Evolutionary conservation across 202 grass and related monocot genomes (phyloP).

Genomic region (Cymbopogon flexuosus): DNA sequence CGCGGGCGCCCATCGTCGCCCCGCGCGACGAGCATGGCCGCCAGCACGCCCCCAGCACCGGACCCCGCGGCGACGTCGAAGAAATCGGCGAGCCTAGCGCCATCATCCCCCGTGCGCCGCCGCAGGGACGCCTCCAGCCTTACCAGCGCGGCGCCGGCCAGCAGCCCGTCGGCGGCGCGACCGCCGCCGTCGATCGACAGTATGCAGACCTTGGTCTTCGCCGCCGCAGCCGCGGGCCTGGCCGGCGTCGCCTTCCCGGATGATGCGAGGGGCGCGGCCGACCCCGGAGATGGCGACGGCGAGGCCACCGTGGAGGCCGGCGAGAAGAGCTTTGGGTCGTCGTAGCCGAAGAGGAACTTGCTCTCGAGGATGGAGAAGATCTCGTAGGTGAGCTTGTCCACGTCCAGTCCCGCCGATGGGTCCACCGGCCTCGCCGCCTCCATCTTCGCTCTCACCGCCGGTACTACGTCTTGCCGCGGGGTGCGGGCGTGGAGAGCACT

Average conservation of each 20-base stretch:
- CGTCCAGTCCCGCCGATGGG: conserved; percentile 39
- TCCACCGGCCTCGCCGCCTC: conserved; percentile 14
- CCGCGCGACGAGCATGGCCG: conserved; percentile 69
- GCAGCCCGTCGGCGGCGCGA: conserved; percentile 59
- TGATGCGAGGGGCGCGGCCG: background rate
- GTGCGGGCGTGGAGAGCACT: conserved; percentile 15
- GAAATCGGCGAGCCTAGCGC: conserved; percentile 59
- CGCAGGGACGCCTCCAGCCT: conserved; percentile 59
- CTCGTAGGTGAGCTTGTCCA: conserved; percentile 91
- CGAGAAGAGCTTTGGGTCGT: conserved; percentile 60
- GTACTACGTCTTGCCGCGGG: background rate
- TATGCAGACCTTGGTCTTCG: conserved; percentile 50
- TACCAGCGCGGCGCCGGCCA: conserved; percentile 59
- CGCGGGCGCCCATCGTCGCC: conserved; percentile 48
- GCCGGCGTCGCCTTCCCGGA: conserved; percentile 24
- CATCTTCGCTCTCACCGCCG: background rate
- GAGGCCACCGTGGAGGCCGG: conserved; percentile 20
- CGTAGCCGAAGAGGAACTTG: conserved; percentile 88
- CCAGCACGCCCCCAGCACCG: conserved; percentile 80
- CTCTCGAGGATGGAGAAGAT: conserved; percentile 97
- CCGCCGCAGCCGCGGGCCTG: no score
- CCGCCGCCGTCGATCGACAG: conserved; percentile 85
- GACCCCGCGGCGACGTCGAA: conserved; percentile 87
- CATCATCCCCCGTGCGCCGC: conserved; percentile 45
- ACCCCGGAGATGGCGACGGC: background rate